Conservation (phyloP, 2,329 filamentous ascomycete species). For the Curvularia sp. region DNA sequence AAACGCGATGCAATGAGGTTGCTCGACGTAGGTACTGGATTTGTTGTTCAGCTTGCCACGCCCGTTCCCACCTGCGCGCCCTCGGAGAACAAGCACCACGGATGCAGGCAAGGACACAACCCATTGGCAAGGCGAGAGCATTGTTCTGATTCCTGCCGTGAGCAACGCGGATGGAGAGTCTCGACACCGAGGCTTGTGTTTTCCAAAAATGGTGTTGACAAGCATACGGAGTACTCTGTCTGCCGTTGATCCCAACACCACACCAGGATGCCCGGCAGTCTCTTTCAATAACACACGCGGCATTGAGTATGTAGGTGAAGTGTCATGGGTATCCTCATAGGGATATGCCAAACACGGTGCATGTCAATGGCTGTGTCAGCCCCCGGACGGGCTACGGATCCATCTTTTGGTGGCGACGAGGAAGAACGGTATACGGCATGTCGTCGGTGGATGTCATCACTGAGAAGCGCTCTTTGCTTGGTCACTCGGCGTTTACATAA, state of each 20-base stretch:
- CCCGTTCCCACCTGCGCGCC: not conserved
- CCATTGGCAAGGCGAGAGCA: not conserved
- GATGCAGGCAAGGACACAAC: not conserved
- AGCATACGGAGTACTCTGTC: not conserved
- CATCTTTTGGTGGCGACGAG: not conserved
- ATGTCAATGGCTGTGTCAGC: conserved; percentile 13
- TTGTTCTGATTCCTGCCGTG: not conserved
- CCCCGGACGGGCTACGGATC: conserved; percentile 1
- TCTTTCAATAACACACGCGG: conserved; percentile 4
- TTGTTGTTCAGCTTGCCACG: not conserved
- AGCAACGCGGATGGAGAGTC: not conserved
- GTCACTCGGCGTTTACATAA: conserved; percentile 1
- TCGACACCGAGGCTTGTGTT: not conserved
- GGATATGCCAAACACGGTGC: conserved; percentile 8
- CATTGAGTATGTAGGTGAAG: not conserved
- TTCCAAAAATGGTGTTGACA: not conserved
- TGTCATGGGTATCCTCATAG: conserved; percentile 8
- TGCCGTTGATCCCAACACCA: not conserved
- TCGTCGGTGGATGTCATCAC: not conserved
- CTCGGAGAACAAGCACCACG: not conserved
- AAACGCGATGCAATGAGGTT: conserved; percentile 1
- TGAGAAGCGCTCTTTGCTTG: conserved; percentile 5
- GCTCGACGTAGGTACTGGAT: not conserved
- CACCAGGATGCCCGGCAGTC: not conserved
- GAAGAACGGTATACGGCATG: conserved; percentile 1